phyloP scores from a whole-genome alignment of 371 early-diverging fungal species.

The Aphelidium insulamus region DNA sequence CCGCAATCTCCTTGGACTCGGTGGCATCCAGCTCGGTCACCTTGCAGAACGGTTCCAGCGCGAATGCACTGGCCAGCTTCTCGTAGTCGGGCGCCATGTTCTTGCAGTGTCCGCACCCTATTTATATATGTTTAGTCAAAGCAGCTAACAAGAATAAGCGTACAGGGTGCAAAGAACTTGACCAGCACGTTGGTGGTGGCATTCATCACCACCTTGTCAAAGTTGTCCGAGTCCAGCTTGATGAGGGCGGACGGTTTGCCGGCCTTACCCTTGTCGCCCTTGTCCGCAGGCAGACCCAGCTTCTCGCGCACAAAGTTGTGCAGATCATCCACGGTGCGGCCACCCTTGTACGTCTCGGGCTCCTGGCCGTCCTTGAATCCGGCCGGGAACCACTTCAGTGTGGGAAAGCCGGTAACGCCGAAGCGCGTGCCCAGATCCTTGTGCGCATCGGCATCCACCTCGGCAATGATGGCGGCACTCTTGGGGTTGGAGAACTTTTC shows the following conservation, averaged over 20 bases:
- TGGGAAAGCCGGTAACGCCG: slow-evolving; percentile 66
- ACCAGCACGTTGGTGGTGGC: slow-evolving; percentile 41
- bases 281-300: slow-evolving; percentile 41
- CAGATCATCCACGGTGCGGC: slow-evolving; percentile 58
- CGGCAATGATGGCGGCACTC: slow-evolving; percentile 58
- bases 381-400: slow-evolving; percentile 80
- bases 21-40: slow-evolving; percentile 79
- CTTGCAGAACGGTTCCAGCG: slow-evolving; percentile 25
- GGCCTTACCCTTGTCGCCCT: slow-evolving; percentile 24
- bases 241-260: slow-evolving; percentile 27
- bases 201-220: slow-evolving; percentile 34
- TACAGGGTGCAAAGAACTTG: slow-evolving; percentile 58
- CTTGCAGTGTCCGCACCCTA: slow-evolving; percentile 64
- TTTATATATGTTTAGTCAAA: background rate
- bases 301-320: slow-evolving; percentile 47
- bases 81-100: slow-evolving; percentile 38
- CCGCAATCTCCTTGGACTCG: slow-evolving; percentile 17
- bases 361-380: slow-evolving; percentile 24
- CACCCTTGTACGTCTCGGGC: slow-evolving; percentile 55
- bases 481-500: slow-evolving; percentile 39
- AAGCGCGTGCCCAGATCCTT: slow-evolving; percentile 45
- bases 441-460: slow-evolving; percentile 70
- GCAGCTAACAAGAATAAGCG: background rate
- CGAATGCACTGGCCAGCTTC: slow-evolving; percentile 26
- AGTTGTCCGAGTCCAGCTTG: slow-evolving; percentile 34